Base-by-base conservation (phyloP, 495 filamentous ascomycete genomes). In the Acidiella bohemica region DNA sequence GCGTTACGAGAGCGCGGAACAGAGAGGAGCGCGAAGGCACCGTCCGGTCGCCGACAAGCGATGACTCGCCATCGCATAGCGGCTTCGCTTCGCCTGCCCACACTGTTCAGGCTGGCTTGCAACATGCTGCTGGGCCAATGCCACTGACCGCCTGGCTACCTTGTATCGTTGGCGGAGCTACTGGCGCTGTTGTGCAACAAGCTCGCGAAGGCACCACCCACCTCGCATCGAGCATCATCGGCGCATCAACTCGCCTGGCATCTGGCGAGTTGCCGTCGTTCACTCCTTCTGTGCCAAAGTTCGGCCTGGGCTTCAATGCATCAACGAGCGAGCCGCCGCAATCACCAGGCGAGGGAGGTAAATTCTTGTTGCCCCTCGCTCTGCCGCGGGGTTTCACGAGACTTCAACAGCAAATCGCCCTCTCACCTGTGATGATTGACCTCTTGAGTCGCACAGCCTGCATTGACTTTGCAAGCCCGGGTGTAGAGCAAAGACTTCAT, bases 1-100 rank as follows among this genome's bases (percentile, higher is more conserved):
- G 48, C 39, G 33, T 51, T 8, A 51, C 48, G 12, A 12, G 48
- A 24, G 48, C 48, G 1, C 42, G 43, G 7, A 51, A 51, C 21
- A 24, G 48, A 1, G 48, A 35, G 9, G 48, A 51, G 35, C 37
- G 48, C 0, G 48, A 47, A 26, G 38, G 47, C 16, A 24, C 23
- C 11, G 21, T 27, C 2, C 27, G 20, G 27, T 32, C 46, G 7
- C 28, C 46, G 18, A 2, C 27, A 11, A 11, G 14, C 14, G 20
- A 21, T 23, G 28, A 33, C n/a, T n/a, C n/a, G 2, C 11, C 32
- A 18, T 2, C 18, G n/a, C 32, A 36, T 2, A 9, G 7, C 11
- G 32, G n/a, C n/a, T n/a, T 17, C 17, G 21, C 40, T 14, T 12
- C 19, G 5, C 27, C n/a, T 27, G 21, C 18, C 16, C 12, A 31